phyloP scores from a whole-genome alignment of 257 asterid genomes.

The Przewalskia tangutica region DNA sequence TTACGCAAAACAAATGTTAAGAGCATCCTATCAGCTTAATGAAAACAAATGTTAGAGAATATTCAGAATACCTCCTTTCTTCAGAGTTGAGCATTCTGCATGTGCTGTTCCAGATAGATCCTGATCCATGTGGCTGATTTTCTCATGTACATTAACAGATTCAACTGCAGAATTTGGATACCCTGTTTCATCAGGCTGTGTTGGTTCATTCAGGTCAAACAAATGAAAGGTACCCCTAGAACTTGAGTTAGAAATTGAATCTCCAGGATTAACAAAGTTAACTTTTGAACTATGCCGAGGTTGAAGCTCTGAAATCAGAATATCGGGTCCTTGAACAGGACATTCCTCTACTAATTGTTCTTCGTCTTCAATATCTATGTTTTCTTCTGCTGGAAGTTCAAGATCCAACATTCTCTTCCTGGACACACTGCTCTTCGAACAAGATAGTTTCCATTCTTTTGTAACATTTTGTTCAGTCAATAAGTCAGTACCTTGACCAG shows the following conservation, averaged over 20 bases:
- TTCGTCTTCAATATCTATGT: conserved; percentile 25
- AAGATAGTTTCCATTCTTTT: conserved; percentile 15
- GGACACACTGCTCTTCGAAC: conserved; percentile 5
- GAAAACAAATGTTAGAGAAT: not conserved
- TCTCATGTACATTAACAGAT: conserved; percentile 11
- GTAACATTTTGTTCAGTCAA: conserved; percentile 9
- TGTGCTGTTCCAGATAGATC: conserved; percentile 14
- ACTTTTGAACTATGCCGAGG: conserved; percentile 6
- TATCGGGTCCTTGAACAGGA: conserved; percentile 14
- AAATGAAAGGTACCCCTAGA: conserved; percentile 16
- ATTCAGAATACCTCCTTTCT: not conserved
- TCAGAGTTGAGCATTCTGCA: conserved; percentile 10
- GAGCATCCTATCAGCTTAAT: not conserved
- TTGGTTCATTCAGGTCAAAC: conserved; percentile 69
- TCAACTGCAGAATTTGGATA: conserved; percentile 19
- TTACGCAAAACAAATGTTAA: not conserved
- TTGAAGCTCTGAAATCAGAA: conserved; percentile 5
- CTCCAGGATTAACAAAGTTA: conserved; percentile 18
- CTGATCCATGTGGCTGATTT: conserved; percentile 10
- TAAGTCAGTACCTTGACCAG: conserved; percentile 13
- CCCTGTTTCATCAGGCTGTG: conserved; percentile 27
- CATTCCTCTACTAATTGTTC: conserved; percentile 21
- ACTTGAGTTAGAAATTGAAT: conserved; percentile 18
- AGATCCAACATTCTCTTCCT: conserved; percentile 35
- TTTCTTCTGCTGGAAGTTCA: conserved; percentile 34